These are phyloP conservation scores for Nectriaceae sp. DNA, from an alignment of 2,329 filamentous ascomycete species.

Conservation along the genomic window DNA sequence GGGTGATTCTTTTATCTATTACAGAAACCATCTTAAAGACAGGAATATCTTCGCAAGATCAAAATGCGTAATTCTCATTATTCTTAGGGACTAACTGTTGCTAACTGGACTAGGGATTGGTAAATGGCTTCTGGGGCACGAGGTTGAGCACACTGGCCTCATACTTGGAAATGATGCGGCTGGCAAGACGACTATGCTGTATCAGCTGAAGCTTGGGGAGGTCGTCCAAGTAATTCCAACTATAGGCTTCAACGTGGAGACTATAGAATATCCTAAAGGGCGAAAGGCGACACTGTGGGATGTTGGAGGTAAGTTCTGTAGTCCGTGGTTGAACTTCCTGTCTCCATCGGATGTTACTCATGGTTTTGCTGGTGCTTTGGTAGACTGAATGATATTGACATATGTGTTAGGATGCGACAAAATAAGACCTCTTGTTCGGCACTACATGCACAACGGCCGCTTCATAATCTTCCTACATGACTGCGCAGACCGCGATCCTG, in stretches of 20 bases:
- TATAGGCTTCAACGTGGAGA: constrained; percentile 94
- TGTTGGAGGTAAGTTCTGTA: constrained; percentile 28
- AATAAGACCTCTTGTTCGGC: constrained; percentile 28
- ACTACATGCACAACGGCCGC: constrained; percentile 27
- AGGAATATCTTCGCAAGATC: too few species aligned
- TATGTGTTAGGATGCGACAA: constrained; percentile 33
- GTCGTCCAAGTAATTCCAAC: constrained; percentile 94
- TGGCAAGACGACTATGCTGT: constrained; percentile 77
- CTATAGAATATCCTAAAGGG: constrained; percentile 45
- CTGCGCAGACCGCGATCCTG: constrained; percentile 24
- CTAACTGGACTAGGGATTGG: constrained; percentile 20
- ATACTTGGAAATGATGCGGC: constrained; percentile 35
- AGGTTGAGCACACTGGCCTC: constrained; percentile 19
- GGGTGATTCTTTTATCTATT: too few species aligned
- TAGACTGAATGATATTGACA: background rate
- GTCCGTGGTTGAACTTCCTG: too few species aligned
- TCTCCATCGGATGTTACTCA: too few species aligned
- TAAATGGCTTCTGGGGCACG: constrained; percentile 21
- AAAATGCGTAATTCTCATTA: constrained; percentile 19
- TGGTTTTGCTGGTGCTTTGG: background rate
- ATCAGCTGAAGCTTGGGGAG: constrained; percentile 85
- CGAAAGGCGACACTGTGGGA: constrained; percentile 30
- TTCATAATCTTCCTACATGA: constrained; percentile 33
- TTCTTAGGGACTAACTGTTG: background rate
- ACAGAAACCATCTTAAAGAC: too few species aligned